Evolutionary conservation across 2,329 filamentous ascomycete species (phyloP), one percentile per base, ranked within the genome.

Genomic region (Aureobasidium namibiae): DNA sequence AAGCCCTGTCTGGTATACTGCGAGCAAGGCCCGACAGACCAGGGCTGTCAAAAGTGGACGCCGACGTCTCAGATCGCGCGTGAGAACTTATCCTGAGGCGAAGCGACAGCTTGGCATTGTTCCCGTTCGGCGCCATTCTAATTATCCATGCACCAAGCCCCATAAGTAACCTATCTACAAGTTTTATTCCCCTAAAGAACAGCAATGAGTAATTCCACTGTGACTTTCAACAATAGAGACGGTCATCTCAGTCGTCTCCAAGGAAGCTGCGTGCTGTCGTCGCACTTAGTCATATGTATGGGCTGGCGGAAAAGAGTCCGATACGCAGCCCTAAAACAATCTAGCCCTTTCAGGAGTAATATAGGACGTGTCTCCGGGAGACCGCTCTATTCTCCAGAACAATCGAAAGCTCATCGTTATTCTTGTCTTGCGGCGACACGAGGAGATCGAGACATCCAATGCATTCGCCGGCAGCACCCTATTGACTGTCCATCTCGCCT

Each of bases 51-150:
- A 45, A 41, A 56, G 31, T 21, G 26, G 18, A 45, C 52, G 52
- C 52, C 39, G 29, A 45, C 52, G 52, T 56, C 52, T 56, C 52
- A 56, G 39, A 18, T 56, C 34, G 29, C 29, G 52, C 39, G 14
- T 56, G 52, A 38, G 52, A 56, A 36, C 52, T 56, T 45, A 44
- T 44, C 39, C 29, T 41, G 39, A 45, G 39, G 26, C 29, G 39
- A 56, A 56, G 52, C 52, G 52, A 56, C 21, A 36, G 18, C 52
- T 56, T 56, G 52, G 52, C 52, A 36, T 9, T 4, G 13, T 36
- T 56, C 21, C 21, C 36, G 36, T n/a, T 41, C 38, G 50, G 50
- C 50, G 50, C 36, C 50, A 54, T 41, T 54, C 3, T 23, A 23
- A 26, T 31, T n/a, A 38, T 18, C 16, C 11, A 23, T 54, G 38